Percentiles rank a stretch among this genome's conserved stretches.
Evolutionary conservation across 164 flowering plant genomes (phyloP).

Genomic region (Houttuynia cordata): DNA sequence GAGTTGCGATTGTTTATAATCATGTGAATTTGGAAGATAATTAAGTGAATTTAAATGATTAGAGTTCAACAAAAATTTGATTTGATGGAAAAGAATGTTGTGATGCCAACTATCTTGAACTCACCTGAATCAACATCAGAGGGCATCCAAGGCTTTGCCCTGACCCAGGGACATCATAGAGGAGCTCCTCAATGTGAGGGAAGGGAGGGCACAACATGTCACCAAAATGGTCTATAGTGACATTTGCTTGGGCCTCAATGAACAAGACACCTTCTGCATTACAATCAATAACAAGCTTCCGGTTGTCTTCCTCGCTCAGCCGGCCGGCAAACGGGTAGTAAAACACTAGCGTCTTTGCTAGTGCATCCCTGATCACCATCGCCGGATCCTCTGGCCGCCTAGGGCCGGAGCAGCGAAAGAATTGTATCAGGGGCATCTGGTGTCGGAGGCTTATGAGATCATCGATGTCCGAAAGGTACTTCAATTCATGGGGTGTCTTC

Average conservation of each 20-base stretch:
- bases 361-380: background rate
- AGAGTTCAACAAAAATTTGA: no score
- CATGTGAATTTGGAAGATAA: background rate
- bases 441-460: slow-evolving; percentile 19
- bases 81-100: no score
- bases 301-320: slow-evolving; percentile 8
- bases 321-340: slow-evolving; percentile 2
- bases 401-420: background rate
- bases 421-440: slow-evolving; percentile 10
- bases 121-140: slow-evolving; percentile 11
- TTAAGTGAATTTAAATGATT: no score
- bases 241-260: slow-evolving; percentile 15
- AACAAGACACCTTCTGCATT: slow-evolving; percentile 19
- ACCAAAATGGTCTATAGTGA: slow-evolving; percentile 19
- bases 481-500: slow-evolving; percentile 6
- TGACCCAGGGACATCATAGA: slow-evolving; percentile 33
- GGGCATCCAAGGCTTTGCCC: slow-evolving; percentile 15
- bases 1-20: background rate
- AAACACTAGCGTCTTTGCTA: slow-evolving; percentile 1
- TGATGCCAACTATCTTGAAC: no score
- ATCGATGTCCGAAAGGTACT: slow-evolving; percentile 25
- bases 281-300: slow-evolving; percentile 17
- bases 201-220: slow-evolving; percentile 27
- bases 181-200: slow-evolving; percentile 25
- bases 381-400: background rate